Conservation (phyloP, 192 early-diverging fungal genomes). For the Coemansia sp. region DNA sequence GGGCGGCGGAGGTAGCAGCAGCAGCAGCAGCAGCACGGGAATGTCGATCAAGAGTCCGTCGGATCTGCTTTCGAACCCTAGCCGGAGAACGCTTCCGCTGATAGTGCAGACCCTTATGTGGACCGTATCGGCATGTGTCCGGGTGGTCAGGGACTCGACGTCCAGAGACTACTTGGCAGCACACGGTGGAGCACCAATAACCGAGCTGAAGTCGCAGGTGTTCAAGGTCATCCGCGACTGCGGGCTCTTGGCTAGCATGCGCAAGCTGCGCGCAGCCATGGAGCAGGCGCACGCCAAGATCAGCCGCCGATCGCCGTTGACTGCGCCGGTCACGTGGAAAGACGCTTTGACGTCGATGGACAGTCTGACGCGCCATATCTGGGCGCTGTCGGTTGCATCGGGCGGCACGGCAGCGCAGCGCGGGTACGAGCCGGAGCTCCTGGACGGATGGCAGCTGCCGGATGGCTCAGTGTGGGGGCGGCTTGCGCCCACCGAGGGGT, state of each 20-base stretch:
- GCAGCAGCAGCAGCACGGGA: too few species aligned
- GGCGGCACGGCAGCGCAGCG: conserved; percentile 3
- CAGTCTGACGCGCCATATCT: conserved; percentile 15
- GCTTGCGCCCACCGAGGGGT: background rate
- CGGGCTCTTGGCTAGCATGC: conserved; percentile 12
- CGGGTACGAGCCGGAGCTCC: conserved; percentile 22
- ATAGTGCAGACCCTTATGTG: conserved; percentile 21
- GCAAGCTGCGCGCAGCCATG: conserved; percentile 15
- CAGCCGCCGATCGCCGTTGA: conserved; percentile 5
- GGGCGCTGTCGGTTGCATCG: conserved; percentile 7
- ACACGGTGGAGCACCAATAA: conserved; percentile 5
- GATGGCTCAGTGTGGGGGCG: conserved; percentile 44
- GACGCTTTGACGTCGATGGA: conserved; percentile 8
- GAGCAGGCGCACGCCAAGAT: conserved; percentile 8
- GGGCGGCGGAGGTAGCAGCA: background rate
- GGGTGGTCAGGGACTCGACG: conserved; percentile 23
- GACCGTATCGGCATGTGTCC: conserved; percentile 21
- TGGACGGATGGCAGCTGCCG: conserved; percentile 47
- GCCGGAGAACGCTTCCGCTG: conserved; percentile 13
- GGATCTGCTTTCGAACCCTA: conserved; percentile 14
- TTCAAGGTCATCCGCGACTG: conserved; percentile 19
- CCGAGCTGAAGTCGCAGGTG: conserved; percentile 17
- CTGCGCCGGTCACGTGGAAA: conserved; percentile 9
- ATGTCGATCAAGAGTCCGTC: conserved; percentile 19
- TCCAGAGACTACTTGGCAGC: conserved; percentile 13